Percentiles rank a stretch among this genome's conserved stretches.
Conservation (phyloP, 495 filamentous ascomycete species). For the Penicillium roqueforti region DNA sequence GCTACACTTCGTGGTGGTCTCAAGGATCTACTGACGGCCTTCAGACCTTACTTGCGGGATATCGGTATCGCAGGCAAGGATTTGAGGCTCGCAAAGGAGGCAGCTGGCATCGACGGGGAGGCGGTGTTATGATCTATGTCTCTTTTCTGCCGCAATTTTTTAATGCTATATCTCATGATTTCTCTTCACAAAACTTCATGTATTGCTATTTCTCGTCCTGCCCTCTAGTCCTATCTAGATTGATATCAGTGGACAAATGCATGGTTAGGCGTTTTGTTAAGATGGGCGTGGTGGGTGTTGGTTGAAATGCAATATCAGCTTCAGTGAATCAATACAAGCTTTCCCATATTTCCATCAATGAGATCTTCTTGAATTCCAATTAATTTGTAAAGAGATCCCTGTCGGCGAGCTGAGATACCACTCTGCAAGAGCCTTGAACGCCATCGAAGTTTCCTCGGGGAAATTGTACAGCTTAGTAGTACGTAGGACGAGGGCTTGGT, state of each 20-base stretch:
- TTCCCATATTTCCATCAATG: background rate
- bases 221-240: constrained; percentile 11
- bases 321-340: background rate
- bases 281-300: constrained; percentile 1
- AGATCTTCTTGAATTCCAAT: background rate
- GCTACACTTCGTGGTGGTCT: constrained; percentile 57
- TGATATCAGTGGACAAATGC: constrained; percentile 26
- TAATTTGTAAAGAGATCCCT: background rate
- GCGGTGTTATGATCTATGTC: constrained; percentile 19
- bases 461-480: too few species aligned
- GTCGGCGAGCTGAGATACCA: too few species aligned
- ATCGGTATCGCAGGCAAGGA: constrained; percentile 62
- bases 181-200: constrained; percentile 4
- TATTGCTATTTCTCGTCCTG: constrained; percentile 13
- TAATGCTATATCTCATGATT: constrained; percentile 14
- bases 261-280: constrained; percentile 27
- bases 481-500: too few species aligned
- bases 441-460: too few species aligned
- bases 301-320: constrained; percentile 1
- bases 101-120: constrained; percentile 41
- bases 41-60: constrained; percentile 64
- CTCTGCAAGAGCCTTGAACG: too few species aligned
- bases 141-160: background rate
- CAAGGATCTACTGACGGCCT: constrained; percentile 56
- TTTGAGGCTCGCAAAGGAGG: constrained; percentile 64